Evolutionary conservation across 2,329 filamentous ascomycete genomes (phyloP).

Genomic region (Trichoderma sp.): DNA sequence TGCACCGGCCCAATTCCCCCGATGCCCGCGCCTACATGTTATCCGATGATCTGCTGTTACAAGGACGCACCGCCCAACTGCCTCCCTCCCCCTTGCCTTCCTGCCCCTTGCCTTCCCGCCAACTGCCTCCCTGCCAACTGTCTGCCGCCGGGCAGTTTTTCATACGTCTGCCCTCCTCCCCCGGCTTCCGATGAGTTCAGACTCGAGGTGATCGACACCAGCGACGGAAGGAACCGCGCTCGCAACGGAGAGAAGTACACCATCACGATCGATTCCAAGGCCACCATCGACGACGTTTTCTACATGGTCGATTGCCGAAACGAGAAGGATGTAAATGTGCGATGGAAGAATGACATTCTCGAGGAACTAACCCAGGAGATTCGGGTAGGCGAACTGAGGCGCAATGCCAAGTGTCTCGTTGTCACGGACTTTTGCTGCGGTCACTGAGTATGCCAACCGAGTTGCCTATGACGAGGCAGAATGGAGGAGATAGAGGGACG

Average conservation of each 20-base stretch:
- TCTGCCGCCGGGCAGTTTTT: not conserved
- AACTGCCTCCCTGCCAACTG: too few species aligned
- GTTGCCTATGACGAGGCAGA: not conserved
- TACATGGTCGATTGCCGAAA: constrained; percentile 28
- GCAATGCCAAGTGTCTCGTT: constrained; percentile 25
- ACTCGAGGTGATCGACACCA: constrained; percentile 27
- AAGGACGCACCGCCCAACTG: not conserved
- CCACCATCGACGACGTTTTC: constrained; percentile 25
- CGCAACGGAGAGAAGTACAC: constrained; percentile 24
- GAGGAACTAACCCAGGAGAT: constrained; percentile 28
- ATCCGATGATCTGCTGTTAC: not conserved
- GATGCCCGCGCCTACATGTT: not conserved
- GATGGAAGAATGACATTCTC: constrained; percentile 28
- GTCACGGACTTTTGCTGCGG: constrained; percentile 27
- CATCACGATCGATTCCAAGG: constrained; percentile 24
- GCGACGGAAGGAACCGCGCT: constrained; percentile 18
- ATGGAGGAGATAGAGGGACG: not conserved
- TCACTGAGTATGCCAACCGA: constrained; percentile 22
- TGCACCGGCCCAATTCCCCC: not conserved
- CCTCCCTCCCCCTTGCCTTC: not conserved
- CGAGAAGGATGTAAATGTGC: constrained; percentile 29
- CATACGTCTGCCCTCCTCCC: not conserved
- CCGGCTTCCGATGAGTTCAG: not conserved
- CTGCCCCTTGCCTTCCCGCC: not conserved
- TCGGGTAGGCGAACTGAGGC: constrained; percentile 26